Evolutionary conservation across 495 filamentous ascomycete species (phyloP).

Genomic region (Xylona heveae): DNA sequence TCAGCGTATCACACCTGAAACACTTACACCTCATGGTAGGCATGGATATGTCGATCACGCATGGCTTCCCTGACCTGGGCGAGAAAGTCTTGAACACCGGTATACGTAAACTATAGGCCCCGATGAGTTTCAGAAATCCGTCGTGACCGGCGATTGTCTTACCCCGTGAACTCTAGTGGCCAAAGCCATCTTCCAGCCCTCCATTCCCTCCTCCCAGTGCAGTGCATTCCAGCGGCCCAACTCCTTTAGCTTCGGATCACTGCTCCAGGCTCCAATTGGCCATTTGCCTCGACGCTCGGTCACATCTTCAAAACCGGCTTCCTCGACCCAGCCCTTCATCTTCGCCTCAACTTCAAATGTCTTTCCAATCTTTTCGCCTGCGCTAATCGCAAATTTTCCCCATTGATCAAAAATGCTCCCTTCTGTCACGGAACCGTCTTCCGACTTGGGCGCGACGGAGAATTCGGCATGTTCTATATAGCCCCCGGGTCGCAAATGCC

Average conservation of each 20-base stretch:
- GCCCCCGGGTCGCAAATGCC: conserved; percentile 3
- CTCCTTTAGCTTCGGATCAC: conserved; percentile 36
- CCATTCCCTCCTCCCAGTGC: conserved; percentile 39
- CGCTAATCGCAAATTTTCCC: conserved; percentile 27
- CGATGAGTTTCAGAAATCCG: neutral
- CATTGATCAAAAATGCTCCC: conserved; percentile 19
- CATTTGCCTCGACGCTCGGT: conserved; percentile 36
- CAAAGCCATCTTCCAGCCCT: conserved; percentile 30
- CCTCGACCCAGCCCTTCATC: conserved; percentile 11
- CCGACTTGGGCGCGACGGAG: conserved; percentile 5
- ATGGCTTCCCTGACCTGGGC: conserved; percentile 5
- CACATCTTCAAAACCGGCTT: conserved; percentile 37
- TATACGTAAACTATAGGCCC: conserved; percentile 8
- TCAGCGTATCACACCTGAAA: no score
- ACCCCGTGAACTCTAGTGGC: conserved; percentile 30
- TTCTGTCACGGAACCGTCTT: conserved; percentile 6
- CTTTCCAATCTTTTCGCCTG: conserved; percentile 26
- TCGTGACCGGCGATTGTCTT: neutral
- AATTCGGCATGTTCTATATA: conserved; percentile 3
- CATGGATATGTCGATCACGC: conserved; percentile 9
- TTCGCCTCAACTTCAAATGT: conserved; percentile 24
- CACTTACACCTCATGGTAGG: conserved; percentile 9
- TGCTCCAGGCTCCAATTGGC: conserved; percentile 46
- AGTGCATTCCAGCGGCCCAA: conserved; percentile 39
- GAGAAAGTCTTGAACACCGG: conserved; percentile 8